Base-by-base conservation (phyloP, 1,284 basidiomycete species). In the Leccinum pachyderme region DNA sequence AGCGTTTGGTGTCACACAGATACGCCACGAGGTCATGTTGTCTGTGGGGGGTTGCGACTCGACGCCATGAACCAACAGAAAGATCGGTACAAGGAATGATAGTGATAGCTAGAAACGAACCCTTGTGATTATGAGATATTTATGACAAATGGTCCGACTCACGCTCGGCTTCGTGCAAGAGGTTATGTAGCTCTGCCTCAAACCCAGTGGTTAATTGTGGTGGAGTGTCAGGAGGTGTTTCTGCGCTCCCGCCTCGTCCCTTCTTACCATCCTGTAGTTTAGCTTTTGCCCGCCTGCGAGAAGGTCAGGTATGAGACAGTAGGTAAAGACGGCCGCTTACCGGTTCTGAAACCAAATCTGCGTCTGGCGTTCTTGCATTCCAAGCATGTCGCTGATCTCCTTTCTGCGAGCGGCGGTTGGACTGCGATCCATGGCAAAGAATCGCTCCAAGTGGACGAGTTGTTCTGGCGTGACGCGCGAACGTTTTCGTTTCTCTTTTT, bases 271-370 rank as follows among this genome's bases (percentile, higher is more conserved):
- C 82, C 58, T 82, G 81, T 13, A 86, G 71, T 66, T 89, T 91
- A 2, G 87, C 87, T 66, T 92, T 92, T 44, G 90, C 89, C 7
- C 90, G 86, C 58, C 89, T 91, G 55, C 12, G 6, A 50, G 56
- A 37, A 56, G 27, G 52, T 54, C 49, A 52, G 52, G 49, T 22
- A 8, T 12, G 52, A 41, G 24, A 33, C 12, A 13, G 13, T 27
- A 4, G 27, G 27, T 9, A 55, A 7, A 39, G 24, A 31, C 12
- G 44, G 22, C 47, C 25, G 65, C 79, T 49, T 59, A 88, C 89
- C 89, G 78, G 65, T 92, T 92, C 69, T 92, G 89, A 66, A 91
- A 92, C 90, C 89, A 91, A 53, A 92, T 88, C 71, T 91, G 89
- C 0, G 87, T 90, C 75, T 91, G 89, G 41, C 89, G 83, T 72